Base-by-base conservation (phyloP, 1,139 yeast genomes). In the Blastobotrys proliferans region DNA sequence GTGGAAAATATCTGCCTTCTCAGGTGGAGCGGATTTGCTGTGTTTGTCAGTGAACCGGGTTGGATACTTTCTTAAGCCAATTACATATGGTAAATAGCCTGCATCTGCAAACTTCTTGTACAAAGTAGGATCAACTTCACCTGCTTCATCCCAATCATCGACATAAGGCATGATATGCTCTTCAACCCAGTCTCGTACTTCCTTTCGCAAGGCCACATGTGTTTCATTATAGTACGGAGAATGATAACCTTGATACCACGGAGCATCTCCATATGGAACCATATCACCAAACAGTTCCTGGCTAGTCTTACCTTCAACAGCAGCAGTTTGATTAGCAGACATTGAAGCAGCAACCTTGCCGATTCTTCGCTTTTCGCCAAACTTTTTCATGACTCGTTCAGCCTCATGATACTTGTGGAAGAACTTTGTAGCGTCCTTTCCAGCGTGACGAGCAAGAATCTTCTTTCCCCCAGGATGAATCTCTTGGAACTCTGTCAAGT, bases 401-500 rank as follows among this genome's bases (percentile, higher is more conserved):
- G 59, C 68, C 49, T 68, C 72, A 60, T 72, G 76, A 54, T 67
- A 68, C 47, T 64, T 63, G 60, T 69, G 67, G 62, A 88, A 92
- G 47, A 83, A 74, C 57, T 83, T 84, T 11, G 95, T 80, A 5
- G 95, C 97, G 62, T 92, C 97, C 58, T 79, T 81, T 18, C 97
- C 97, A 6, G 95, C 97, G 56, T 81, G 84, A 47, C 76, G 75
- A 37, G 80, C 63, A 38, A 92, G 77, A 33, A 92, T 80, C 43
- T 75, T 74, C 56, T 76, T 78, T 4, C 97, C 97, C 50, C 97
- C 97, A 2, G 95, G 95, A 67, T 92, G 98, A 64, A 84, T 95
- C 51, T 87, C 92, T 56, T 88, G 72, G 69, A 87, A 92, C 52
- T 74, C 72, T 43, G 95, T 72, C 49, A 87, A 79, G 65, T 90